phyloP scores from a whole-genome alignment of 768 basidiomycete species.

The Lentinula aciculospora region DNA sequence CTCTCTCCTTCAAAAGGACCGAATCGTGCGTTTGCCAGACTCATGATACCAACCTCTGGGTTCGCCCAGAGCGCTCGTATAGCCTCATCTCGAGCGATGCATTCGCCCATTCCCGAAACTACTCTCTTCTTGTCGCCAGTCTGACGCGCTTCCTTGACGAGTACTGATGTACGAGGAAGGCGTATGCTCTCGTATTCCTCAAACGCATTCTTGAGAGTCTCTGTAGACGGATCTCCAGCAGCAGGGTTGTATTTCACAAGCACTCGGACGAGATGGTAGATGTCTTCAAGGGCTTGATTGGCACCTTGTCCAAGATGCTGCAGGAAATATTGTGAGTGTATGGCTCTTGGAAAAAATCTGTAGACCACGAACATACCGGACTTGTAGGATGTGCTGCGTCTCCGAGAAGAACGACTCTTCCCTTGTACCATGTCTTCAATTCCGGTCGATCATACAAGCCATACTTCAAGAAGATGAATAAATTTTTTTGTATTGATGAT shows the following conservation, averaged over 20 bases:
- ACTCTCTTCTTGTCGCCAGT: conserved; percentile 21
- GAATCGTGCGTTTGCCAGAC: not conserved
- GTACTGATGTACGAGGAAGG: conserved; percentile 25
- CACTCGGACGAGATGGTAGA: conserved; percentile 27
- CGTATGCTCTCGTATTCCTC: conserved; percentile 27
- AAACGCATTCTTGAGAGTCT: conserved; percentile 24
- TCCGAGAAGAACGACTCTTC: conserved; percentile 35
- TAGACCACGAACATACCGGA: conserved; percentile 25
- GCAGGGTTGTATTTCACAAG: conserved; percentile 25
- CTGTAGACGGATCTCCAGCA: conserved; percentile 19
- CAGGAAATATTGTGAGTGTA: not conserved
- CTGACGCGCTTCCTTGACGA: conserved; percentile 29
- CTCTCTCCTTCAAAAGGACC: conserved; percentile 5
- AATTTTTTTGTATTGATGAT: not conserved
- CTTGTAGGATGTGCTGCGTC: conserved; percentile 43
- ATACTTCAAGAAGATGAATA: conserved; percentile 19
- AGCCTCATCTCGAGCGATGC: not conserved
- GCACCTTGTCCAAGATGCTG: conserved; percentile 43
- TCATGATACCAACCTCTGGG: not conserved
- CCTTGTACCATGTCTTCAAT: conserved; percentile 32
- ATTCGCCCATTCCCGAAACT: not conserved
- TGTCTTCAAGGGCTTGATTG: conserved; percentile 39
- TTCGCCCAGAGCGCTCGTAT: not conserved
- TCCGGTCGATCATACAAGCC: conserved; percentile 40
- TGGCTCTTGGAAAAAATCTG: not conserved